These are phyloP conservation scores for Dendrobium catenatum DNA, from an alignment of 106 monocot species.

Conservation along the genomic window DNA sequence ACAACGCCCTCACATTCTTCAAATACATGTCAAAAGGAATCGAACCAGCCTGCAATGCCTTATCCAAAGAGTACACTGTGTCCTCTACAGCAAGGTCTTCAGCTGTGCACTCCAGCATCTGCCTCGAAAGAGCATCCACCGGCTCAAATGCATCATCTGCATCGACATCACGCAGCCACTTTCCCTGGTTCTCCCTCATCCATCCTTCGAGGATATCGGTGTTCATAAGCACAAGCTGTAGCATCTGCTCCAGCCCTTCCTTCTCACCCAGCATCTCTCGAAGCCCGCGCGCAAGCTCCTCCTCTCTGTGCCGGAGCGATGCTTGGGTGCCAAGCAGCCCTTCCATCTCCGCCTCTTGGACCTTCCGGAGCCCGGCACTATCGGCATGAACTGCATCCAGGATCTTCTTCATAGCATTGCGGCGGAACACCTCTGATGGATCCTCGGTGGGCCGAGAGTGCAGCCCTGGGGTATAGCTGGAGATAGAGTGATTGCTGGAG, in stretches of 20 bases:
- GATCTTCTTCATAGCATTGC: slow-evolving; percentile 76
- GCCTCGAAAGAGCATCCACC: slow-evolving; percentile 49
- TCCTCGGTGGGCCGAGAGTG: slow-evolving; percentile 10
- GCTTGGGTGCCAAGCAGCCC: slow-evolving; percentile 56
- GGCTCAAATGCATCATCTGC: slow-evolving; percentile 57
- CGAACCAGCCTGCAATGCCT: slow-evolving; percentile 60
- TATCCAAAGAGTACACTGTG: slow-evolving; percentile 64
- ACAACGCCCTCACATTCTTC: slow-evolving; percentile 66
- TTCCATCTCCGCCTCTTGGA: slow-evolving; percentile 63
- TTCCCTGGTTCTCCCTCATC: slow-evolving; percentile 63
- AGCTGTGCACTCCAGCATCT: slow-evolving; percentile 67
- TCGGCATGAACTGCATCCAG: slow-evolving; percentile 53
- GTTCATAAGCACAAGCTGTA: slow-evolving; percentile 85
- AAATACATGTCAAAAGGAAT: slow-evolving; percentile 64
- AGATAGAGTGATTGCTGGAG: neutral
- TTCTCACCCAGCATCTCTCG: slow-evolving; percentile 74
- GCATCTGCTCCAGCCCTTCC: slow-evolving; percentile 82
- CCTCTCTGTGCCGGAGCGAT: slow-evolving; percentile 40
- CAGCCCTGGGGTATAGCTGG: neutral
- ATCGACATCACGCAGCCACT: slow-evolving; percentile 16
- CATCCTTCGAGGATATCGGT: slow-evolving; percentile 68
- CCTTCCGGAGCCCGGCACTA: slow-evolving; percentile 18
- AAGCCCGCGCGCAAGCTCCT: slow-evolving; percentile 40
- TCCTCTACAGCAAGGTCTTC: slow-evolving; percentile 77
- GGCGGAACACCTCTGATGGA: slow-evolving; percentile 33